phyloP scores from a whole-genome alignment of 2,329 filamentous ascomycete genomes.

The Pleurostoma richardsiae region DNA sequence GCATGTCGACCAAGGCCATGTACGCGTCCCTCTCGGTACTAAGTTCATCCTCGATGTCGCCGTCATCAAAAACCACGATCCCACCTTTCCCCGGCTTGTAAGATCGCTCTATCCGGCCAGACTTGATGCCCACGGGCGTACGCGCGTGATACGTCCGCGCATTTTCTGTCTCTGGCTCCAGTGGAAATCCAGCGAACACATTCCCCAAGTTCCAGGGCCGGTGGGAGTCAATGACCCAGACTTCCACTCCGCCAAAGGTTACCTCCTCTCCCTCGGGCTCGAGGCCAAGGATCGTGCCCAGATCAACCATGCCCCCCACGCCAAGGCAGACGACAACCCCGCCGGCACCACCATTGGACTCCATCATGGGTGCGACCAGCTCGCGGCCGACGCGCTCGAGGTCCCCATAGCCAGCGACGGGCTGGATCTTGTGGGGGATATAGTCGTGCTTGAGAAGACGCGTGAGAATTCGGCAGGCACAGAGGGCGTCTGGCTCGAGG shows the following conservation, averaged over 20 bases:
- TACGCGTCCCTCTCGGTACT: conserved; percentile 73
- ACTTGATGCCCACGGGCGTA: conserved; percentile 61
- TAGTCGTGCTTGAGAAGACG: conserved; percentile 95
- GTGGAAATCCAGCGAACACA: conserved; percentile 73
- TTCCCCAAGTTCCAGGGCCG: conserved; percentile 94
- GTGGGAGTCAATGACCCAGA: conserved; percentile 90
- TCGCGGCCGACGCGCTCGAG: conserved; percentile 74
- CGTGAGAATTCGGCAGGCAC: conserved; percentile 90
- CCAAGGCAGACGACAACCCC: conserved; percentile 90
- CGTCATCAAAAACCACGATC: conserved; percentile 92
- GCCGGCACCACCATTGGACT: conserved; percentile 74
- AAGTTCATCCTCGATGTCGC: conserved; percentile 85
- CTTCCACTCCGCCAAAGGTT: conserved; percentile 77
- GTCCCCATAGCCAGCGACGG: conserved; percentile 88
- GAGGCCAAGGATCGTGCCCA: conserved; percentile 74
- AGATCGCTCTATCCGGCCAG: conserved; percentile 63
- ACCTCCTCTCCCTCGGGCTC: conserved; percentile 62
- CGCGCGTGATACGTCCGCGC: conserved; percentile 42
- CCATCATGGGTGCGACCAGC: conserved; percentile 81
- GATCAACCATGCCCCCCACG: conserved; percentile 85
- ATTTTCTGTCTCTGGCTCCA: conserved; percentile 44
- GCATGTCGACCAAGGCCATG: conserved; percentile 83
- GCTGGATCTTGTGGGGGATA: conserved; percentile 95
- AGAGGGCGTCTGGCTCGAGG: conserved; percentile 91
- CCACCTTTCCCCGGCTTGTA: conserved; percentile 81